Evolutionary conservation across 1,284 basidiomycete genomes (phyloP).

Genomic region (Ceratobasidium sp.): DNA sequence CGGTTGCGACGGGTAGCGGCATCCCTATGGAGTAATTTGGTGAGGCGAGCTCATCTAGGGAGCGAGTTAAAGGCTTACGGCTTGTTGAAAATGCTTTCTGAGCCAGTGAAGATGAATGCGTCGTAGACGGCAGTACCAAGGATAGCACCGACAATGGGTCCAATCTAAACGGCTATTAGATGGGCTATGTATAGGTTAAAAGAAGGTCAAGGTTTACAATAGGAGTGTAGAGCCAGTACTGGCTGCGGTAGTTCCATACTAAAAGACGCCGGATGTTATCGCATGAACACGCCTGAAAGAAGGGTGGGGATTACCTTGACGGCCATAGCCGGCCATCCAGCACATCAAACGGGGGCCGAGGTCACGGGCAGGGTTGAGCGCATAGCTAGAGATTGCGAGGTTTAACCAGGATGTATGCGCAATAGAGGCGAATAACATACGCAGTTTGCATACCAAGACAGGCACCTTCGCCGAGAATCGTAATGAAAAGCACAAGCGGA

Average conservation of each 20-base stretch:
- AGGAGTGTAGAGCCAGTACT: conserved; percentile 80
- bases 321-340: conserved; percentile 65
- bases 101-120: conserved; percentile 49
- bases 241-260: conserved; percentile 49
- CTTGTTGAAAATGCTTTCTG: conserved; percentile 49
- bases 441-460: conserved; percentile 63
- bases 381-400: conserved; percentile 46
- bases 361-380: conserved; percentile 69
- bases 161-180: conserved; percentile 42
- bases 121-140: conserved; percentile 50
- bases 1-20: conserved; percentile 16
- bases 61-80: conserved; percentile 4
- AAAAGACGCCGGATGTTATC: conserved; percentile 39
- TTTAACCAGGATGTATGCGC: not conserved
- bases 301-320: conserved; percentile 48
- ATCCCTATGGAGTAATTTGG: conserved; percentile 13
- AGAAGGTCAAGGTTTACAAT: conserved; percentile 51
- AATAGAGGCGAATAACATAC: conserved; percentile 45
- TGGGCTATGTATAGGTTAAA: not conserved
- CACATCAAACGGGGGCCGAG: conserved; percentile 66
- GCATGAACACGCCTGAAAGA: conserved; percentile 42
- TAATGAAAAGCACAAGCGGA: conserved; percentile 62
- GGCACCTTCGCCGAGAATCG: conserved; percentile 61
- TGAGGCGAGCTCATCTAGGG: not conserved
- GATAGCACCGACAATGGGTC: conserved; percentile 48